These are phyloP conservation scores for Sistotremastrum niveocremeum DNA, from an alignment of 768 basidiomycete genomes.

Conservation along the genomic window DNA sequence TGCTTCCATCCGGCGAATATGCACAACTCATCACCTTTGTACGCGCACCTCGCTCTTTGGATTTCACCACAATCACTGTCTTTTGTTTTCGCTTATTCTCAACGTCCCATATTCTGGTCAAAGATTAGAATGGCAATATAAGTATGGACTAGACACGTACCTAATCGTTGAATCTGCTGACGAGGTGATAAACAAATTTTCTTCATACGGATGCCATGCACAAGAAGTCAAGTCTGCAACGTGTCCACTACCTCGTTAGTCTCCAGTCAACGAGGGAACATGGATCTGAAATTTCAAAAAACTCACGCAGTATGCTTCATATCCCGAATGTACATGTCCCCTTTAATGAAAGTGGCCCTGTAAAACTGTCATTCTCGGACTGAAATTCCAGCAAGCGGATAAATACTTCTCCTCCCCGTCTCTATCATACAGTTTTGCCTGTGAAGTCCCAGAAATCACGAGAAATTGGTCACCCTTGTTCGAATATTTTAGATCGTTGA, in stretches of 20 bases:
- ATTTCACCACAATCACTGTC: slow-evolving; percentile 91
- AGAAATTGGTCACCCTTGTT: slow-evolving; percentile 78
- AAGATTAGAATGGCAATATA: background rate
- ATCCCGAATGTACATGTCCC: slow-evolving; percentile 95
- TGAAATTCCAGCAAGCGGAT: slow-evolving; percentile 2
- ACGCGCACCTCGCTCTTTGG: slow-evolving; percentile 85
- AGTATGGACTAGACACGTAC: slow-evolving; percentile 23
- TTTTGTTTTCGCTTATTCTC: slow-evolving; percentile 91
- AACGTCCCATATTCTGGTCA: slow-evolving; percentile 79
- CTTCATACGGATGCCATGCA: slow-evolving; percentile 84
- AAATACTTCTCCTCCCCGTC: slow-evolving; percentile 90
- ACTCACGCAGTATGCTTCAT: slow-evolving; percentile 97
- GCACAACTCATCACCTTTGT: slow-evolving; percentile 82
- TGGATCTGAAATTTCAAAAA: background rate
- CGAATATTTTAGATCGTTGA: slow-evolving; percentile 85
- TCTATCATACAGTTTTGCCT: slow-evolving; percentile 80
- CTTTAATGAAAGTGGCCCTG: slow-evolving; percentile 77
- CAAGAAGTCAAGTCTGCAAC: slow-evolving; percentile 85
- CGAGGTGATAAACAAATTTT: slow-evolving; percentile 74
- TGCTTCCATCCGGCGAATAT: slow-evolving; percentile 80
- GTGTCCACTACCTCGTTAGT: slow-evolving; percentile 56
- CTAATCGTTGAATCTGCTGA: slow-evolving; percentile 95
- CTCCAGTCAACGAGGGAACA: slow-evolving; percentile 3
- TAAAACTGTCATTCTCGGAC: slow-evolving; percentile 22
- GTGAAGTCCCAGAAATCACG: slow-evolving; percentile 75